These are phyloP conservation scores for Aspergillus fumigatus DNA, from an alignment of 2,329 filamentous ascomycete species.

Conservation along the genomic window DNA sequence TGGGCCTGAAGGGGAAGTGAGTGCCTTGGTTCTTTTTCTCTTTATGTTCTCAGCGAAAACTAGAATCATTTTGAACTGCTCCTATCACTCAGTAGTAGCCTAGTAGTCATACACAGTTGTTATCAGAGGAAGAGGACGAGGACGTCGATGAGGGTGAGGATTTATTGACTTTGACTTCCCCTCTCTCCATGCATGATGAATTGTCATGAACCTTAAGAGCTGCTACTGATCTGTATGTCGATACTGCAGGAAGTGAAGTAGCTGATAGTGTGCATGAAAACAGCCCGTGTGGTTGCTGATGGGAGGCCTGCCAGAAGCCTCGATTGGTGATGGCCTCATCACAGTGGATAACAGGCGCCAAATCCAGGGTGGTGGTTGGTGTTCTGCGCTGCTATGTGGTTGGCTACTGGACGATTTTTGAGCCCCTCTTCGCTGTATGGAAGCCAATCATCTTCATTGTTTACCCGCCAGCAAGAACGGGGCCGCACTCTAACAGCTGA, in stretches of 20 bases:
- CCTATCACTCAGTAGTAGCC: neutral
- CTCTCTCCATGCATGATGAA: neutral
- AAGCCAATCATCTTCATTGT: conserved; percentile 2
- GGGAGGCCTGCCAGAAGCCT: neutral
- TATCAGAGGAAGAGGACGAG: neutral
- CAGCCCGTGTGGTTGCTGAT: no score
- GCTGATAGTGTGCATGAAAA: neutral
- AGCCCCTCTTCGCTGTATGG: neutral
- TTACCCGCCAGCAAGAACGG: conserved; percentile 9
- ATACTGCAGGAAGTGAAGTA: conserved; percentile 1
- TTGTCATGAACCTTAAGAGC: conserved; percentile 1
- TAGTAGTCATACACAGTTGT: neutral
- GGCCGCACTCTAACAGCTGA: neutral
- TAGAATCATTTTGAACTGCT: neutral
- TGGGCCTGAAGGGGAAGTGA: neutral
- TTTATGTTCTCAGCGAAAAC: neutral
- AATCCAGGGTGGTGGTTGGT: conserved; percentile 12
- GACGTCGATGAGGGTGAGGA: no score
- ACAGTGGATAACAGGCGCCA: conserved; percentile 14
- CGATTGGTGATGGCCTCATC: conserved; percentile 2
- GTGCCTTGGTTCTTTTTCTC: neutral
- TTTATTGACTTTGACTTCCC: neutral
- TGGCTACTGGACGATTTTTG: neutral
- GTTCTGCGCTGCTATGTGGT: neutral
- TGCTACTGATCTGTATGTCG: neutral